phyloP scores from a whole-genome alignment of 345 rosid genomes.

The Lagerstroemia speciosa region DNA sequence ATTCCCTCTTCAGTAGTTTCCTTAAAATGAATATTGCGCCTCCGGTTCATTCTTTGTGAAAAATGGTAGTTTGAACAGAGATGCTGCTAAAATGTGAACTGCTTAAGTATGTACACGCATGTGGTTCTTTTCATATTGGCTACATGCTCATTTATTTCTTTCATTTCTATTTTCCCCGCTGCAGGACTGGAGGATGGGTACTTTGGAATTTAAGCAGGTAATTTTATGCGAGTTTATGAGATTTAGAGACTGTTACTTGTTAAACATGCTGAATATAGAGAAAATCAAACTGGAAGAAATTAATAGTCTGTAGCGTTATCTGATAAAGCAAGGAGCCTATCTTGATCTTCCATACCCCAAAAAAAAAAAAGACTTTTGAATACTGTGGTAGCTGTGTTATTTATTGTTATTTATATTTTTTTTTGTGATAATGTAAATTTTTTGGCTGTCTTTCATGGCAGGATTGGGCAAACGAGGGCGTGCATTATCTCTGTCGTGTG shows the following conservation, averaged over 20 bases:
- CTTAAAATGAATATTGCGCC: neutral
- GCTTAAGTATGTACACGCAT: neutral
- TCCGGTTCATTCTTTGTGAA: neutral
- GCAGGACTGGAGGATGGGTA: conserved; percentile 76
- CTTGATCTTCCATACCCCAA: neutral
- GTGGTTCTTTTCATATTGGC: neutral
- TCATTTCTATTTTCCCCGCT: conserved; percentile 11
- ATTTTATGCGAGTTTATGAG: neutral
- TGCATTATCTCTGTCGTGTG: conserved; percentile 13
- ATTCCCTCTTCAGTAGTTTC: neutral
- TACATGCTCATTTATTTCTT: conserved; percentile 2
- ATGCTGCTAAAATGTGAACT: neutral
- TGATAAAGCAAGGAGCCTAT: neutral
- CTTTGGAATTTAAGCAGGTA: conserved; percentile 85
- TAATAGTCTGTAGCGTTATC: neutral
- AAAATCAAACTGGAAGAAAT: neutral
- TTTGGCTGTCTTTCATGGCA: conserved; percentile 4
- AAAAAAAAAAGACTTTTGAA: neutral
- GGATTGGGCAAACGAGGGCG: conserved; percentile 19
- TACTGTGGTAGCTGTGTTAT: neutral
- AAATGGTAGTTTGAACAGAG: neutral
- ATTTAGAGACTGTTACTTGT: neutral
- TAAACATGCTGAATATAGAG: neutral
- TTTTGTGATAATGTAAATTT: neutral
- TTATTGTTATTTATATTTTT: neutral